A percentile compares a stretch with the other conserved stretches of the same genome.
phyloP scores from a whole-genome alignment of 371 early-diverging fungal species.

The Actinomucor elegans region DNA sequence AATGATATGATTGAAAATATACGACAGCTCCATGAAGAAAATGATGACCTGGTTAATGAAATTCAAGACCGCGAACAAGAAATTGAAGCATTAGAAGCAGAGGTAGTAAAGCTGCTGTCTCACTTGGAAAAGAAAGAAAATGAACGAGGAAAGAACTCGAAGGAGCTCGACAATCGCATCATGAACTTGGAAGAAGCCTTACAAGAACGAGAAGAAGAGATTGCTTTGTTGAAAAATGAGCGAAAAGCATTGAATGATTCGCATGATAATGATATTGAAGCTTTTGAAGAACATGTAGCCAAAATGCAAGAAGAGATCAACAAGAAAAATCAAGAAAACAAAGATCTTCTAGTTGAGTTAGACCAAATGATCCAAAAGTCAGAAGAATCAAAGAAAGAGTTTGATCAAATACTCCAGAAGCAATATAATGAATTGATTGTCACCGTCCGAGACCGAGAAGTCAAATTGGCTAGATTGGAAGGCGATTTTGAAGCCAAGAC shows the following conservation, averaged over 20 bases:
- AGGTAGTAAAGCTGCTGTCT: constrained; percentile 35
- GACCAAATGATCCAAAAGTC: constrained; percentile 8
- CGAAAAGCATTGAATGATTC: constrained; percentile 12
- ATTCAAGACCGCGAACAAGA: constrained; percentile 36
- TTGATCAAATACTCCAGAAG: constrained; percentile 25
- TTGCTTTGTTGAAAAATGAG: constrained; percentile 16
- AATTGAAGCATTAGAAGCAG: constrained; percentile 28
- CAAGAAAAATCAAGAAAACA: constrained; percentile 20
- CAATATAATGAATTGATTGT: constrained; percentile 31
- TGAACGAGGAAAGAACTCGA: background rate
- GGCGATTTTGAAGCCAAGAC: constrained; percentile 33
- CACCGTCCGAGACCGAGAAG: constrained; percentile 35
- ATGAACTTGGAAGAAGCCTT: background rate
- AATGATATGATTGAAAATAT: constrained; percentile 8
- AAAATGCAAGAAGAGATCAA: constrained; percentile 3
- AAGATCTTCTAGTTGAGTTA: constrained; percentile 16
- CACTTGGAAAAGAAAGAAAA: constrained; percentile 9
- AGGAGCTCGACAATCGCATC: constrained; percentile 17
- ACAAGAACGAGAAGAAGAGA: constrained; percentile 14
- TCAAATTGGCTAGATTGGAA: constrained; percentile 37
- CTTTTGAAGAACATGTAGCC: constrained; percentile 15
- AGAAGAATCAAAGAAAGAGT: constrained; percentile 2
- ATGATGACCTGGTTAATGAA: constrained; percentile 16
- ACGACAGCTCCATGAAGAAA: constrained; percentile 11
- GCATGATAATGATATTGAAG: constrained; percentile 20